A percentile compares a stretch with the other conserved stretches of the same genome.
Evolutionary conservation across 2,329 filamentous ascomycete species (phyloP).

Genomic region (Coniochaeta ligniaria): DNA sequence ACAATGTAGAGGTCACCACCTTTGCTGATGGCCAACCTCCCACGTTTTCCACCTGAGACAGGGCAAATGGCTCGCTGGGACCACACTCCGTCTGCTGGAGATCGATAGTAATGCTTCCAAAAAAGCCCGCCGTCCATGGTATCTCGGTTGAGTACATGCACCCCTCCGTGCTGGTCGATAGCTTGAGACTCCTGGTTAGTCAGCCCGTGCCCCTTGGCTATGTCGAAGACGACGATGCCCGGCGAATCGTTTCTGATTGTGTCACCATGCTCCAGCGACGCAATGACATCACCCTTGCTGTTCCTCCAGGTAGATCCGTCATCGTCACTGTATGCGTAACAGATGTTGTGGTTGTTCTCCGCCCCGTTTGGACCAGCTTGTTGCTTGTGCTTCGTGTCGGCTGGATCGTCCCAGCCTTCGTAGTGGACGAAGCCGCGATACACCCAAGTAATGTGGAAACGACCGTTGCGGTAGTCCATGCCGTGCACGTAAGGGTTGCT

Average conservation of each 20-base stretch:
- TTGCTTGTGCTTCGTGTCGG: conserved; percentile 30
- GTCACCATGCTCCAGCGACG: conserved; percentile 23
- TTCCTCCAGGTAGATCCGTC: conserved; percentile 34
- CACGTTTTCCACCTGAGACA: conserved; percentile 24
- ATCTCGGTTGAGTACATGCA: conserved; percentile 42
- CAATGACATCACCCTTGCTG: conserved; percentile 25
- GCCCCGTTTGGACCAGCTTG: conserved; percentile 34
- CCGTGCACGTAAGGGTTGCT: conserved; percentile 47
- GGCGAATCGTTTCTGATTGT: conserved; percentile 30
- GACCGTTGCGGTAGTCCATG: conserved; percentile 25
- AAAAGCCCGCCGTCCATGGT: conserved; percentile 15
- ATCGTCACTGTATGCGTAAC: conserved; percentile 39
- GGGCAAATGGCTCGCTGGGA: conserved; percentile 21
- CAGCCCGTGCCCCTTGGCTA: conserved; percentile 37
- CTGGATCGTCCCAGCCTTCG: conserved; percentile 31
- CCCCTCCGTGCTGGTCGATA: conserved; percentile 33
- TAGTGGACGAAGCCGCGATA: conserved; percentile 40
- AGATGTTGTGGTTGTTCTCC: conserved; percentile 42
- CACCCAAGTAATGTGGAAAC: conserved; percentile 40
- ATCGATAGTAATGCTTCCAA: conserved; percentile 33
- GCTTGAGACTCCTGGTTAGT: conserved; percentile 44
- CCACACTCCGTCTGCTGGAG: conserved; percentile 21
- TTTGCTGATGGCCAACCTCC: conserved; percentile 25
- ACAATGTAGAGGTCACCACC: conserved; percentile 27
- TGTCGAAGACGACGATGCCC: conserved; percentile 34